A percentile compares a stretch with the other conserved stretches of the same genome.
These are phyloP conservation scores for Cylindrodendrum hubeiense DNA, from an alignment of 2,329 filamentous ascomycete genomes.

Conservation along the genomic window DNA sequence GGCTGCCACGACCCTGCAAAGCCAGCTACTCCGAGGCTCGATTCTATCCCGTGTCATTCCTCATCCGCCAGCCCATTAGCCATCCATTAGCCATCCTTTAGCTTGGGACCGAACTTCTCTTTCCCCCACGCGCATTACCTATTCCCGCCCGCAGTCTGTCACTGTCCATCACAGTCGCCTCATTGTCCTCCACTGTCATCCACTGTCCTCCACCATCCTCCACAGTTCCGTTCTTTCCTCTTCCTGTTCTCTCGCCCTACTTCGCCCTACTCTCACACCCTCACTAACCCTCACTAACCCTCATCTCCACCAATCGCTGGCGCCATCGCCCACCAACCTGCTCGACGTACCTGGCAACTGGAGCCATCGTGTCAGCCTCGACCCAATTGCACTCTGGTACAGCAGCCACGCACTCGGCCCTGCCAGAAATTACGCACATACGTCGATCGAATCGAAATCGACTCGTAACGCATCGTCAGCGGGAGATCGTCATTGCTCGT, in stretches of 20 bases:
- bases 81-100: too few species aligned
- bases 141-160: slow-evolving; percentile 2
- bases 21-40: neutral
- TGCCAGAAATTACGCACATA: slow-evolving; percentile 29
- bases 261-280: neutral
- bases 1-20: neutral
- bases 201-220: neutral
- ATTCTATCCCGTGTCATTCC: neutral
- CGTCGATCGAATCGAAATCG: slow-evolving; percentile 36
- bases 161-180: slow-evolving; percentile 5
- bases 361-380: slow-evolving; percentile 14
- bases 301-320: slow-evolving; percentile 16
- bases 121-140: slow-evolving; percentile 4
- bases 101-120: neutral
- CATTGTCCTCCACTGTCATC: neutral
- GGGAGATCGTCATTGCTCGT: slow-evolving; percentile 40
- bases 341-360: slow-evolving; percentile 8
- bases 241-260: slow-evolving; percentile 9
- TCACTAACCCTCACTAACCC: slow-evolving; percentile 8
- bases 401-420: slow-evolving; percentile 15
- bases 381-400: slow-evolving; percentile 20
- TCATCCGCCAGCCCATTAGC: neutral
- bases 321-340: slow-evolving; percentile 13
- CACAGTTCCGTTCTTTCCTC: slow-evolving; percentile 22
- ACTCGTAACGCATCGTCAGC: slow-evolving; percentile 35